Percentiles rank a stretch among this genome's conserved stretches.
These are phyloP conservation scores for Paracoccidioides lutzii DNA, from an alignment of 2,329 filamentous ascomycete species.

Conservation along the genomic window DNA sequence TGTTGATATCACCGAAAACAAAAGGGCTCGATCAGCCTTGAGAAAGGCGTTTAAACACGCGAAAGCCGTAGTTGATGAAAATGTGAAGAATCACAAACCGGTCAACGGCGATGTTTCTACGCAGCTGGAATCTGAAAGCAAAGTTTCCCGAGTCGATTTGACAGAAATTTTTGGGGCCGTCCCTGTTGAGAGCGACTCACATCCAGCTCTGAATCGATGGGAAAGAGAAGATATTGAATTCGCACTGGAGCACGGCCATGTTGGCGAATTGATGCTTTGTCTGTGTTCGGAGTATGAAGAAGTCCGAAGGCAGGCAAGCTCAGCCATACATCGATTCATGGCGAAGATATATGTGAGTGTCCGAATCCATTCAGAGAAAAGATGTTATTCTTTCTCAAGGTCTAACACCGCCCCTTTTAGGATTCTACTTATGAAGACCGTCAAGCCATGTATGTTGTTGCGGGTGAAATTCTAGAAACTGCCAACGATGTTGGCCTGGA, in stretches of 20 bases:
- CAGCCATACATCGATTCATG: slow-evolving; percentile 32
- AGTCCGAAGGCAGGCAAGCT: slow-evolving; percentile 61
- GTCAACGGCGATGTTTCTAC: not conserved
- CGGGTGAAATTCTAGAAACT: slow-evolving; percentile 71
- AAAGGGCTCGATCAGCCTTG: slow-evolving; percentile 21
- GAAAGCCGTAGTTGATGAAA: slow-evolving; percentile 11
- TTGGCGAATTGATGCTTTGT: slow-evolving; percentile 57
- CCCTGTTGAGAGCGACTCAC: slow-evolving; percentile 32
- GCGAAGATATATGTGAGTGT: slow-evolving; percentile 26
- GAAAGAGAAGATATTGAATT: slow-evolving; percentile 63
- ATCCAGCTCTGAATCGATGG: slow-evolving; percentile 47
- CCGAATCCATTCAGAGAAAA: not conserved
- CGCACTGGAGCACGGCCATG: slow-evolving; percentile 63
- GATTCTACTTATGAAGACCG: slow-evolving; percentile 62
- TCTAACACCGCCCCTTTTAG: slow-evolving; percentile 24
- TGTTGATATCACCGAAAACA: slow-evolving; percentile 27
- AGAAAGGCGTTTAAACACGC: slow-evolving; percentile 28
- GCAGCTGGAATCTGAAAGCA: slow-evolving; percentile 2
- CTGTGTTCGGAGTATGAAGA: slow-evolving; percentile 61
- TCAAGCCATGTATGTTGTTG: slow-evolving; percentile 63
- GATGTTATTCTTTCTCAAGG: not conserved
- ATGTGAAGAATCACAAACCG: slow-evolving; percentile 6
- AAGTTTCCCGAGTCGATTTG: slow-evolving; percentile 31
- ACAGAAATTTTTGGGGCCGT: slow-evolving; percentile 41
- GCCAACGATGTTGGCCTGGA: slow-evolving; percentile 42